Conservation (phyloP, 257 asterid genomes). For the Voacanga thouarsii region DNA sequence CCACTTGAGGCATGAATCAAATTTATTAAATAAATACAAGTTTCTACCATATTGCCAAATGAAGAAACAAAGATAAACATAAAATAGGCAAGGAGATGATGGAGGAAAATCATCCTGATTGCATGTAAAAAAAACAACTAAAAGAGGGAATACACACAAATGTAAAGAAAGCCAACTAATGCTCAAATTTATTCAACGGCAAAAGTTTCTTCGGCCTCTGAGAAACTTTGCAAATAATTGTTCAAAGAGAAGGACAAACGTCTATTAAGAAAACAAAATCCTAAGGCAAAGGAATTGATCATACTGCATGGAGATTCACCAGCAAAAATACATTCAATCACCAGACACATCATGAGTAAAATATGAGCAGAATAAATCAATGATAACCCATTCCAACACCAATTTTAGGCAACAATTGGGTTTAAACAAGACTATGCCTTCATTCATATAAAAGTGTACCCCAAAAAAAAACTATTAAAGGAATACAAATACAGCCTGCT, state of each 20-base stretch:
- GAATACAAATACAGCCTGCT: not conserved
- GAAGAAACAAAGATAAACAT: not conserved
- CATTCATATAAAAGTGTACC: not conserved
- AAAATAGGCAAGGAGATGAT: not conserved
- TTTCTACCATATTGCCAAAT: not conserved
- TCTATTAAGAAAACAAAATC: not conserved
- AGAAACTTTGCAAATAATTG: not conserved
- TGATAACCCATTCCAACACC: not conserved
- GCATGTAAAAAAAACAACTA: not conserved
- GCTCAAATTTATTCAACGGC: not conserved
- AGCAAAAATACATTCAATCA: not conserved
- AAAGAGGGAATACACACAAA: not conserved
- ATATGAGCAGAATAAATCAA: constrained; percentile 5
- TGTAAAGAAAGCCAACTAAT: not conserved
- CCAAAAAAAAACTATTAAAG: not conserved
- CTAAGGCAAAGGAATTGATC: not conserved
- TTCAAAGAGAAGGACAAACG: not conserved
- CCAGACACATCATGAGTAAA: not conserved
- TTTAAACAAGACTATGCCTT: not conserved
- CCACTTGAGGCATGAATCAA: constrained; percentile 14
- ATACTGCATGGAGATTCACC: not conserved
- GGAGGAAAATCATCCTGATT: not conserved
- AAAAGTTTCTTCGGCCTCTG: not conserved
- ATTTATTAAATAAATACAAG: not conserved
- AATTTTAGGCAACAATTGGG: not conserved